Conservation (phyloP, 495 filamentous ascomycete genomes). For the Annulohypoxylon stygium region DNA sequence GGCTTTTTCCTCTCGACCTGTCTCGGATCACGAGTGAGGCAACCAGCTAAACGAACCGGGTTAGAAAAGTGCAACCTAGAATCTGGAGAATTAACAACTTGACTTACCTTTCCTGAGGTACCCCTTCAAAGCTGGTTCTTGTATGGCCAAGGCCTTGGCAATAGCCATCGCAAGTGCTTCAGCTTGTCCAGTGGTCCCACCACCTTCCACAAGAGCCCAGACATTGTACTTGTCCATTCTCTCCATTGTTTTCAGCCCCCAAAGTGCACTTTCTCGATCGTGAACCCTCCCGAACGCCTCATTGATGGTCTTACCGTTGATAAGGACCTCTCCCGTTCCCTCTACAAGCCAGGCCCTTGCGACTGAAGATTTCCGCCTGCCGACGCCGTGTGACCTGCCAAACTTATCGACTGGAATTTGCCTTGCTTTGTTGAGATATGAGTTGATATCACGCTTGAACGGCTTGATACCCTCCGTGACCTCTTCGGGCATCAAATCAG, state of each 20-base stretch:
- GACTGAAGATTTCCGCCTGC: conserved; percentile 85
- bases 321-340: conserved; percentile 86
- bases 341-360: conserved; percentile 90
- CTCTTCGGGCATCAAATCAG: conserved; percentile 76
- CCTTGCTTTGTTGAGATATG: conserved; percentile 69
- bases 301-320: conserved; percentile 87
- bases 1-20: conserved; percentile 98
- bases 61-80: conserved; percentile 43
- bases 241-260: conserved; percentile 86
- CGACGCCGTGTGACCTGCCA: conserved; percentile 81
- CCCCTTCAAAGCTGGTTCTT: conserved; percentile 91
- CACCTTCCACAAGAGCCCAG: conserved; percentile 84
- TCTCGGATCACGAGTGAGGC: conserved; percentile 90
- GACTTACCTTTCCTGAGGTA: conserved; percentile 87
- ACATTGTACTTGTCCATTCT: conserved; percentile 97
- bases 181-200: conserved; percentile 93
- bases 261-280: conserved; percentile 93
- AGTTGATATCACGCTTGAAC: conserved; percentile 82
- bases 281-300: conserved; percentile 88
- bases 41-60: conserved; percentile 74
- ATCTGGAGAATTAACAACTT: conserved; percentile 14
- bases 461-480: conserved; percentile 71
- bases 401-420: conserved; percentile 73
- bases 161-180: conserved; percentile 95
- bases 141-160: conserved; percentile 86